Conservation (phyloP, 2,329 filamentous ascomycete species). For the Cytospora mali region DNA sequence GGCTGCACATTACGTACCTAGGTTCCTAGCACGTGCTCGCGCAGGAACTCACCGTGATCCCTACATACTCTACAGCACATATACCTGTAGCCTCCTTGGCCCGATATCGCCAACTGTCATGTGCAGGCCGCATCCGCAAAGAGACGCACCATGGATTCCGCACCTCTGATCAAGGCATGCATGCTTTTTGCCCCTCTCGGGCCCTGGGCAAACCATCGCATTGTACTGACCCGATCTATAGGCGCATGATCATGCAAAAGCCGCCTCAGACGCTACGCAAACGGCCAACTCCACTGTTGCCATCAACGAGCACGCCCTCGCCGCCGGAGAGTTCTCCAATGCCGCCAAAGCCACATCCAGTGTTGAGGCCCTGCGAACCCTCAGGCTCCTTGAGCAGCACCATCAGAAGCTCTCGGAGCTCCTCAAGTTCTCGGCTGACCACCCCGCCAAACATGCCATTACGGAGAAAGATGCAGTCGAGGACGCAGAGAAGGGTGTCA, state of each 20-base stretch:
- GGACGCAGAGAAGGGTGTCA: slow-evolving; percentile 39
- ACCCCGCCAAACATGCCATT: slow-evolving; percentile 44
- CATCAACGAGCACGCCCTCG: slow-evolving; percentile 83
- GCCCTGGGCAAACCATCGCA: slow-evolving; percentile 21
- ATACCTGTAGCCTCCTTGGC: not conserved
- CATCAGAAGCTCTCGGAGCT: slow-evolving; percentile 83
- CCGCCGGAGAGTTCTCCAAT: slow-evolving; percentile 84
- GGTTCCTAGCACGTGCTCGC: not conserved
- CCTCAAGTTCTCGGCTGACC: slow-evolving; percentile 68
- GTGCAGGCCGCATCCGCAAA: slow-evolving; percentile 8
- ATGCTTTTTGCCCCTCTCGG: slow-evolving; percentile 31
- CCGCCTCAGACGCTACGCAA: slow-evolving; percentile 76
- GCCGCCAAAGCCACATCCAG: slow-evolving; percentile 72
- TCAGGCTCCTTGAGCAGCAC: slow-evolving; percentile 84
- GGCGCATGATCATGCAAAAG: slow-evolving; percentile 88
- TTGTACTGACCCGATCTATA: slow-evolving; percentile 41
- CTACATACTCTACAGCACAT: not conserved
- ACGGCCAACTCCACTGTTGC: slow-evolving; percentile 77
- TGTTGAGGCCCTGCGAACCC: slow-evolving; percentile 76
- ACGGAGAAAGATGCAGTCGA: slow-evolving; percentile 42
- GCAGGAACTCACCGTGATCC: too few species aligned
- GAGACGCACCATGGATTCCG: slow-evolving; percentile 62
- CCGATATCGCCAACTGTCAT: slow-evolving; percentile 5
- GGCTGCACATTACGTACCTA: not conserved
- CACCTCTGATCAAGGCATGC: slow-evolving; percentile 70